These are phyloP conservation scores for Phytophthora lateralis DNA, from an alignment of 352 stramenopile species.

Conservation along the genomic window DNA sequence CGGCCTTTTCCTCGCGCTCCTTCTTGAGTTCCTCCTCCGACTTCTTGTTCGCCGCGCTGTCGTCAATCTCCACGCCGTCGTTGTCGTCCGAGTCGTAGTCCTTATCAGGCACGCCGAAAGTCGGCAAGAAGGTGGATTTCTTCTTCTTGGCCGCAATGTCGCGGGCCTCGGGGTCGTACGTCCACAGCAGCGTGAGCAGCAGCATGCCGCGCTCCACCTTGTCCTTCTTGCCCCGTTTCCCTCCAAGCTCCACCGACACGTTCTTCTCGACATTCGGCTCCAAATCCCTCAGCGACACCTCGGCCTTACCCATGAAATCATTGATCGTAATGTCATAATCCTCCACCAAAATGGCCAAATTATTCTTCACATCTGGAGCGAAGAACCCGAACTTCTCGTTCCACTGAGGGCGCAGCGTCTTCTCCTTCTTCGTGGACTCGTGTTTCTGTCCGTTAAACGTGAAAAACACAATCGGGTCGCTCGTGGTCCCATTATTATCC, in stretches of 20 bases:
- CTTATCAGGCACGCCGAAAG: conserved; percentile 63
- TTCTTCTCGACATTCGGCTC: conserved; percentile 58
- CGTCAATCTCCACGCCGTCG: conserved; percentile 64
- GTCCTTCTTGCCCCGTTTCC: conserved; percentile 72
- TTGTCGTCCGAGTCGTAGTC: conserved; percentile 77
- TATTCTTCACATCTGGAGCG: conserved; percentile 56
- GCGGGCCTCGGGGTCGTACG: conserved; percentile 49
- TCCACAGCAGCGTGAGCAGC: conserved; percentile 65
- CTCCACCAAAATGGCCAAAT: conserved; percentile 62
- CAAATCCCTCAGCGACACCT: conserved; percentile 60
- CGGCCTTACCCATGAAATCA: conserved; percentile 79
- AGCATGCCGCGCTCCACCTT: conserved; percentile 66
- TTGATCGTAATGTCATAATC: conserved; percentile 82
- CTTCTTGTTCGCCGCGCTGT: conserved; percentile 55
- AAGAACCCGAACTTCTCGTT: conserved; percentile 86
- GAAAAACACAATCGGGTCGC: conserved; percentile 89
- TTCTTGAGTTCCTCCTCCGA: conserved; percentile 73
- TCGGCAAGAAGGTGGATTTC: conserved; percentile 59
- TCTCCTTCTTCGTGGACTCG: conserved; percentile 74
- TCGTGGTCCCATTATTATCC: conserved; percentile 81
- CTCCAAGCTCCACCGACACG: conserved; percentile 59
- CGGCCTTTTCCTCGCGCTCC: conserved; percentile 69
- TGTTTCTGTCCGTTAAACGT: conserved; percentile 81
- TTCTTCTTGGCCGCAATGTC: conserved; percentile 79
- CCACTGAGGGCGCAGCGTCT: conserved; percentile 74